These are phyloP conservation scores for Diaporthe caulivora DNA, from an alignment of 2,329 filamentous ascomycete species.

Conservation along the genomic window DNA sequence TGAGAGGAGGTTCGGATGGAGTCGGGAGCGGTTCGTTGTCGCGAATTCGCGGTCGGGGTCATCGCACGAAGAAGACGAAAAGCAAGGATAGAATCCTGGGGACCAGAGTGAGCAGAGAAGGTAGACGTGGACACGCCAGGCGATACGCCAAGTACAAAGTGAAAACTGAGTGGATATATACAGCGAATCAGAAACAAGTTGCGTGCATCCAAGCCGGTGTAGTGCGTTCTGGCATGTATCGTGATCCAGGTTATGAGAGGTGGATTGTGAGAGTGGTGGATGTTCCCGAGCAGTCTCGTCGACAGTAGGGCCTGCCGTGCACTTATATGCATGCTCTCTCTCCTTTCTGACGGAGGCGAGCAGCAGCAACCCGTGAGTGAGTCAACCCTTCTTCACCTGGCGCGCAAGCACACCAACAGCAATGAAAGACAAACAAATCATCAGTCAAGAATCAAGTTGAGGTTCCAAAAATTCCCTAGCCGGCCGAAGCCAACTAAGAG, in stretches of 20 bases:
- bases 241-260: too few species aligned
- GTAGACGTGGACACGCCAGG: background rate
- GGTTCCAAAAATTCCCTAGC: slow-evolving; percentile 84
- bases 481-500: slow-evolving; percentile 77
- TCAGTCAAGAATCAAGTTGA: slow-evolving; percentile 49
- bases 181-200: background rate
- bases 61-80: too few species aligned
- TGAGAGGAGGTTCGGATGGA: background rate
- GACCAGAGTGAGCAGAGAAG: too few species aligned
- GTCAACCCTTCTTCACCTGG: slow-evolving; percentile 63
- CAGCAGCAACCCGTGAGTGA: background rate
- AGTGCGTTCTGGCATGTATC: too few species aligned
- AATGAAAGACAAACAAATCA: slow-evolving; percentile 61
- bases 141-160: too few species aligned
- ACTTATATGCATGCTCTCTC: background rate
- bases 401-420: slow-evolving; percentile 56
- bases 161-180: background rate
- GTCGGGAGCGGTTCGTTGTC: background rate
- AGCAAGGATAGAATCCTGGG: too few species aligned
- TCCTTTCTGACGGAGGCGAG: background rate
- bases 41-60: too few species aligned
- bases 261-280: background rate
- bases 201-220: background rate
- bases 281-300: background rate
- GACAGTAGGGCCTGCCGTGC: background rate